Evolutionary conservation across 2,329 filamentous ascomycete genomes (phyloP).

Genomic region (Verticillium dahliae): DNA sequence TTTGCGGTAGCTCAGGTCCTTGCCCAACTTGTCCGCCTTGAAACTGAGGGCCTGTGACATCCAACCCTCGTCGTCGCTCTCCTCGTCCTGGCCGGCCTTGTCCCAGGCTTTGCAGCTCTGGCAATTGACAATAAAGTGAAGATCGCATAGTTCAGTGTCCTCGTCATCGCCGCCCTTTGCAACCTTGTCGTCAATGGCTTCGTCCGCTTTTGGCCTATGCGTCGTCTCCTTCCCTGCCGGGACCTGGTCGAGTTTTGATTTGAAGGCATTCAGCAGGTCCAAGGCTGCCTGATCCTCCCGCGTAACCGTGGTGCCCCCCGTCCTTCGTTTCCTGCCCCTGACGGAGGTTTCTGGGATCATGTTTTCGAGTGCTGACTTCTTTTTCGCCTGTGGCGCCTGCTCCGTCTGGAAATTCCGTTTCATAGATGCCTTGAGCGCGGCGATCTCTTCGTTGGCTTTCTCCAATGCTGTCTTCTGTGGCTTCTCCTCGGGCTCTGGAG

Average conservation of each 20-base stretch:
- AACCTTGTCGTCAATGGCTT: slow-evolving; percentile 16
- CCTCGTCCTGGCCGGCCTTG: slow-evolving; percentile 48
- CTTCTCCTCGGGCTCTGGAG: slow-evolving; percentile 26
- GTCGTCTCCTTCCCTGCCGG: slow-evolving; percentile 29
- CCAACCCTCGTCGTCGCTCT: slow-evolving; percentile 66
- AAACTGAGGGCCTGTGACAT: slow-evolving; percentile 82
- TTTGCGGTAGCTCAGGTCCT: slow-evolving; percentile 83
- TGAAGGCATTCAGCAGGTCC: slow-evolving; percentile 72
- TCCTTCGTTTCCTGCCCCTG: slow-evolving; percentile 61
- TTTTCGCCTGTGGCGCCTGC: slow-evolving; percentile 44
- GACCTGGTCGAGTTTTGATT: slow-evolving; percentile 61
- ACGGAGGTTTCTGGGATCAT: slow-evolving; percentile 70
- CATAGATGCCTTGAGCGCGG: slow-evolving; percentile 75
- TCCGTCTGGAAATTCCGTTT: slow-evolving; percentile 52
- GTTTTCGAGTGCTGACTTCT: slow-evolving; percentile 62
- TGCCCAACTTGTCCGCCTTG: slow-evolving; percentile 82
- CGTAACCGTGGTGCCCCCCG: neutral
- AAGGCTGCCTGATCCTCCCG: slow-evolving; percentile 59
- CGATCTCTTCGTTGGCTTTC: slow-evolving; percentile 72
- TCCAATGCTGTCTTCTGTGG: slow-evolving; percentile 50
- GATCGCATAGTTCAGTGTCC: slow-evolving; percentile 74
- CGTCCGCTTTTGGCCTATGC: slow-evolving; percentile 13
- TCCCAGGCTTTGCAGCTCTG: slow-evolving; percentile 89
- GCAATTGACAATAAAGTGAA: slow-evolving; percentile 94
- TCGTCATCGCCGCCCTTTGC: slow-evolving; percentile 42